Evolutionary conservation across 2,329 filamentous ascomycete genomes (phyloP), one percentile per base, ranked within the genome.

Genomic region (Sporothrix globosa): DNA sequence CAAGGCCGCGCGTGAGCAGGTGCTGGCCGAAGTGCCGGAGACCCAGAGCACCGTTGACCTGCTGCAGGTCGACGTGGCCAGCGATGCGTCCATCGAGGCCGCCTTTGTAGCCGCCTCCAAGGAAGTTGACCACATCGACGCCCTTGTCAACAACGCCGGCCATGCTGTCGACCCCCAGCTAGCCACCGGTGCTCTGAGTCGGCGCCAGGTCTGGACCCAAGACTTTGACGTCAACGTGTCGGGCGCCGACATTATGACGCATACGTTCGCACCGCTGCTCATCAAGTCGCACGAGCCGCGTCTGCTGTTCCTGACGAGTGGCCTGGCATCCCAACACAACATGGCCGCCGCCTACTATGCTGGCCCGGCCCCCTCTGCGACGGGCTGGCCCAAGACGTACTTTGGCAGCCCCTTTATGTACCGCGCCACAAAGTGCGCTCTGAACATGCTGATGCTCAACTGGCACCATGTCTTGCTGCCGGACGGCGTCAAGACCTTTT

Each of bases 201-300:
- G 81, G 19, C 82, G 85, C 14, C 78, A 81, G 46, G 75, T 78
- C 24, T 84, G 82, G 75, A 84, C 83, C 73, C 79, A 81, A 66
- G 76, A 82, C 5, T 87, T 81, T 75, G 79, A 86, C 63, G 78
- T 85, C 73, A 88, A 88, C 74, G 82, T 85, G 4, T 76, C 83
- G 0, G 82, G 85, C 21, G 81, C 83, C 0, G 79, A 83, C 27
- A 77, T 82, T 41, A 73, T 82, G 19, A 84, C 83, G 0, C 73
- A 77, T 4, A 75, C 76, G 0, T 81, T 83, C 69, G 73, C 77
- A 17, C 84, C 85, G 0, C 77, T 87, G 0, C 79, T 87, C 0
- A 76, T 86, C 56, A 30, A 41, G 34, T 81, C 82, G 0, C 68
- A 77, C 17, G 80, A 82, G 19, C 83, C 84, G 0, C 79, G 84